These are phyloP conservation scores for Spergularia bocconei DNA, from an alignment of 148 eudicot genomes.

Conservation along the genomic window DNA sequence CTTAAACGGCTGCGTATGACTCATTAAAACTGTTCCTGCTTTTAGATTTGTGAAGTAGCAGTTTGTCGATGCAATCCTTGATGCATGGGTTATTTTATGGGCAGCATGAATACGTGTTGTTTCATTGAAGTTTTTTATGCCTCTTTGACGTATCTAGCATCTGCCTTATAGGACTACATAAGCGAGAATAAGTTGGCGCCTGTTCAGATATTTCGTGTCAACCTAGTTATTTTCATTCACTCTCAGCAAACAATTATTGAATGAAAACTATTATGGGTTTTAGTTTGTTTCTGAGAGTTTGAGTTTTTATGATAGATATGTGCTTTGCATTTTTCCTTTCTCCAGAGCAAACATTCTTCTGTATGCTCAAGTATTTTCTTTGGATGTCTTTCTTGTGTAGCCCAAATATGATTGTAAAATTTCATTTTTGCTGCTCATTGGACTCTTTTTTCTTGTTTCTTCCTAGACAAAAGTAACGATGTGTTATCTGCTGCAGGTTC, in stretches of 20 bases:
- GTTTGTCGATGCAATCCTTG: not conserved
- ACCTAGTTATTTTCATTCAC: not conserved
- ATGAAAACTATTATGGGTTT: not conserved
- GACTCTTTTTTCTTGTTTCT: not conserved
- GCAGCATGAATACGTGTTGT: not conserved
- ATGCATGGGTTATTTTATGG: not conserved
- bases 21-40: not conserved
- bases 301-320: not conserved
- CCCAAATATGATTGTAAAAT: not conserved
- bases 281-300: not conserved
- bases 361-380: not conserved
- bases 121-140: not conserved
- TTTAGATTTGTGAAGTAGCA: not conserved
- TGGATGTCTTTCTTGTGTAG: not conserved
- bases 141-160: not conserved
- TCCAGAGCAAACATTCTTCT: not conserved
- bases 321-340: not conserved
- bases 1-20: not conserved
- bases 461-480: not conserved
- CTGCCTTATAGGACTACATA: not conserved
- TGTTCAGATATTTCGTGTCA: not conserved
- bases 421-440: not conserved
- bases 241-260: not conserved
- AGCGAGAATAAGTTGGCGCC: not conserved
- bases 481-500: slow-evolving; percentile 58